phyloP scores from a whole-genome alignment of 305 asterid genomes.

The Fraxinus baroniana region DNA sequence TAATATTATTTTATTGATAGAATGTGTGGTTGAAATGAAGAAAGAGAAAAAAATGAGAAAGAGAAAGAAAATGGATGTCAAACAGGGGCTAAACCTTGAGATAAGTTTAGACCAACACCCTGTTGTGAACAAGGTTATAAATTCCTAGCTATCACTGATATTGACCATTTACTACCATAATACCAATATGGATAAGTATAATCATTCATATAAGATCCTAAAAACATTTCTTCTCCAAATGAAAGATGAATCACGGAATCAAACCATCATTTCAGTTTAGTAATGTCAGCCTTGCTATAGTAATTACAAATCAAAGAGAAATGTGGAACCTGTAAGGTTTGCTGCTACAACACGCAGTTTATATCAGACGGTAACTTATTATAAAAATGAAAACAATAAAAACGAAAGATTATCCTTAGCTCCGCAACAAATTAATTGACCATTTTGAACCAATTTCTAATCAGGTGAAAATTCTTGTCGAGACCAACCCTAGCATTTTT shows the following conservation, averaged over 20 bases:
- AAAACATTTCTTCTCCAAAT: background rate
- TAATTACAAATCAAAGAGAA: background rate
- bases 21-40: too few relatives aligned
- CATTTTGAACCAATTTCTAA: background rate
- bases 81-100: too few relatives aligned
- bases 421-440: background rate
- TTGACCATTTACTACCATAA: background rate
- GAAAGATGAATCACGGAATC: background rate
- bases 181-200: background rate
- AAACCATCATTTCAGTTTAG: background rate
- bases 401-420: background rate
- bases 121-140: background rate
- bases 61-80: too few relatives aligned
- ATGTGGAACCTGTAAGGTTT: background rate
- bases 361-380: background rate
- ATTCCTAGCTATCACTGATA: background rate
- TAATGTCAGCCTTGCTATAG: background rate
- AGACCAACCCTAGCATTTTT: background rate
- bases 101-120: background rate
- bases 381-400: background rate
- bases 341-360: background rate
- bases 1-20: too few relatives aligned
- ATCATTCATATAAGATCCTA: background rate
- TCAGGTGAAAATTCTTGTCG: background rate
- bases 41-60: too few relatives aligned